Percentiles rank a stretch among this genome's conserved stretches.
phyloP scores from a whole-genome alignment of 176 grass and related monocot species.

The Thinopyrum elongatum region DNA sequence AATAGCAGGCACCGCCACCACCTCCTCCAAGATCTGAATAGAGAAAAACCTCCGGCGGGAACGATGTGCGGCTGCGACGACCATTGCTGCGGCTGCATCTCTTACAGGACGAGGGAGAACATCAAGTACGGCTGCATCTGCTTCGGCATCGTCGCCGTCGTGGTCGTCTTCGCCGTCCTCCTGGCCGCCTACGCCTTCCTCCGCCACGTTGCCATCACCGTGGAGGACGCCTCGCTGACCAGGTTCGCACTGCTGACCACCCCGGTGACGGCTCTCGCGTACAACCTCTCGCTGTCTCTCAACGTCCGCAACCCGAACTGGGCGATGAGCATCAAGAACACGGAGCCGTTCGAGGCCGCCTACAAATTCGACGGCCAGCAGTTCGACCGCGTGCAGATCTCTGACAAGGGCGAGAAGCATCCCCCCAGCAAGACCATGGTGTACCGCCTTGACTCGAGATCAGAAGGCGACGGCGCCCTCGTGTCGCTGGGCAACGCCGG shows the following conservation, averaged over 20 bases:
- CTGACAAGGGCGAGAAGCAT: conserved; percentile 3
- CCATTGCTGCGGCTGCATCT: too few species aligned
- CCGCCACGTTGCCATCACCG: neutral
- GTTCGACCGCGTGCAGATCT: neutral
- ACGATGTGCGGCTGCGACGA: too few species aligned
- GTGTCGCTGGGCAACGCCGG: conserved; percentile 21
- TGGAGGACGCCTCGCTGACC: neutral
- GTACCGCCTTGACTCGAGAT: neutral
- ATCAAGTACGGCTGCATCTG: too few species aligned
- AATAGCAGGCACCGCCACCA: too few species aligned
- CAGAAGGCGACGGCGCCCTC: fast-evolving
- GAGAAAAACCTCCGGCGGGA: too few species aligned
- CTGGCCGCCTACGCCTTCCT: neutral
- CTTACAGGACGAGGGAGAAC: too few species aligned
- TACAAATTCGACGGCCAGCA: conserved; percentile 30
- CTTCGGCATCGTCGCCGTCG: neutral
- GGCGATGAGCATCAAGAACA: conserved; percentile 34
- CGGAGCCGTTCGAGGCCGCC: conserved; percentile 17
- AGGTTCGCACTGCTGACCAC: conserved; percentile 13
- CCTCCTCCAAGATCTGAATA: too few species aligned
- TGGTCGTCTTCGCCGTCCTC: neutral
- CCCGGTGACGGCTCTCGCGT: neutral
- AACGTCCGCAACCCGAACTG: conserved; percentile 39
- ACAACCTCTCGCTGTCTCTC: conserved; percentile 13
- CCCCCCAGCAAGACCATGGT: conserved; percentile 15